Evolutionary conservation across 371 early-diverging fungal genomes (phyloP).

Genomic region (Catenaria anguillulae): DNA sequence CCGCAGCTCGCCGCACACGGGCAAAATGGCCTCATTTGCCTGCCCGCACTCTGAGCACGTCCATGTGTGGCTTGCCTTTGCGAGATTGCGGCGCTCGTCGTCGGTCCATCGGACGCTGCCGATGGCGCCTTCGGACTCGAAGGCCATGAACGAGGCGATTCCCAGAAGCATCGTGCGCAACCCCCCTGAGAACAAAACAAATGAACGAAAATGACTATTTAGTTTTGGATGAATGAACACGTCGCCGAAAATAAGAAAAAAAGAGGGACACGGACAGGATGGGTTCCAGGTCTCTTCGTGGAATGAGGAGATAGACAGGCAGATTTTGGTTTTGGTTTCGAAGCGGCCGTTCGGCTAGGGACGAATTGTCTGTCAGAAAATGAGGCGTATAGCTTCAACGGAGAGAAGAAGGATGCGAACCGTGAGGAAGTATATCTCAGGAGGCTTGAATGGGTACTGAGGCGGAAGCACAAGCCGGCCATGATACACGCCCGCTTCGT

Average conservation of each 20-base stretch:
- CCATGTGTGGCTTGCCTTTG: constrained; percentile 18
- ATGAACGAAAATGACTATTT: too few relatives aligned
- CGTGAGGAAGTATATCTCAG: constrained; percentile 77
- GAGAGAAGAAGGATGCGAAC: too few relatives aligned
- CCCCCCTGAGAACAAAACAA: too few relatives aligned
- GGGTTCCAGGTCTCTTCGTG: constrained; percentile 93
- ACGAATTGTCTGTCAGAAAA: too few relatives aligned
- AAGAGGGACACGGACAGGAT: constrained; percentile 63
- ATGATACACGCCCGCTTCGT: constrained; percentile 34
- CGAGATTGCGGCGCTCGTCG: constrained; percentile 45
- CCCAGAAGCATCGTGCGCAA: constrained; percentile 77
- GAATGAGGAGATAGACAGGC: constrained; percentile 77
- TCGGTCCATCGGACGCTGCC: constrained; percentile 64
- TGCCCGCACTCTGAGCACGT: background rate
- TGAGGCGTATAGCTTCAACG: too few relatives aligned
- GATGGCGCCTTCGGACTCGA: constrained; percentile 60
- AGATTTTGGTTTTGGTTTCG: constrained; percentile 77
- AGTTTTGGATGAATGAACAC: too few relatives aligned
- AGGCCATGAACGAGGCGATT: constrained; percentile 55
- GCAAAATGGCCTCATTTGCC: background rate
- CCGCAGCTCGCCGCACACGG: background rate
- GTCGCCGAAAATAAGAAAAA: background rate
- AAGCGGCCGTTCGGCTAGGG: constrained; percentile 82
- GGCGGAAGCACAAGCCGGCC: constrained; percentile 59
- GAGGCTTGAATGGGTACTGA: constrained; percentile 91